These are phyloP conservation scores for Pichia rugopelliculosa DNA, from an alignment of 805 yeast genomes.

Conservation along the genomic window DNA sequence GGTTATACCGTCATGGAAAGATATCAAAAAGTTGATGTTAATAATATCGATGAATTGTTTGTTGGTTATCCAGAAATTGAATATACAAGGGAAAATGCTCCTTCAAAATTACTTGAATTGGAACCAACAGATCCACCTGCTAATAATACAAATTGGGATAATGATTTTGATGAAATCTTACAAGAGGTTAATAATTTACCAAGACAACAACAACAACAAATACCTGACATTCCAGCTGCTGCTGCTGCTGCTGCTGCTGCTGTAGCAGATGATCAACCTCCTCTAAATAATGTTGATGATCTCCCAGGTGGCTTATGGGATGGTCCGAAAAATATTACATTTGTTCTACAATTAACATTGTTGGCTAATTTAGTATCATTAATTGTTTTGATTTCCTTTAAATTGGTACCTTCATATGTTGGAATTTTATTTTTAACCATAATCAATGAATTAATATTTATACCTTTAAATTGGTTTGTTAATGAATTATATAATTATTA, in stretches of 20 bases:
- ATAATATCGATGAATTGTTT: neutral
- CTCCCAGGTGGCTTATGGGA: conserved; percentile 9
- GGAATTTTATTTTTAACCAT: conserved; percentile 9
- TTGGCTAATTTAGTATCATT: conserved; percentile 18
- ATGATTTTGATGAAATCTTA: neutral
- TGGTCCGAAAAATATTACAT: conserved; percentile 11
- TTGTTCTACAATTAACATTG: conserved; percentile 16
- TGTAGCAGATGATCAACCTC: neutral
- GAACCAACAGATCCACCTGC: neutral
- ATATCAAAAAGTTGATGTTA: neutral
- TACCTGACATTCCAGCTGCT: no score
- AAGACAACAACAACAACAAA: neutral
- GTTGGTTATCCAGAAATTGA: neutral
- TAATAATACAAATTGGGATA: neutral
- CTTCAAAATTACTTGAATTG: neutral
- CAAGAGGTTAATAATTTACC: neutral
- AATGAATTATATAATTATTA: no score
- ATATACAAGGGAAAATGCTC: neutral
- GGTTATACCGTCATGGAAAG: neutral
- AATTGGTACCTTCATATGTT: conserved; percentile 20
- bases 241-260: no score
- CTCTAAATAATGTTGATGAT: conserved; percentile 1
- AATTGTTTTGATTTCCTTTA: conserved; percentile 18
- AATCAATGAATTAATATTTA: neutral
- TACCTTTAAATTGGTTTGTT: neutral